phyloP scores from a whole-genome alignment of 768 basidiomycete species.

The Lactarius evosmus region DNA sequence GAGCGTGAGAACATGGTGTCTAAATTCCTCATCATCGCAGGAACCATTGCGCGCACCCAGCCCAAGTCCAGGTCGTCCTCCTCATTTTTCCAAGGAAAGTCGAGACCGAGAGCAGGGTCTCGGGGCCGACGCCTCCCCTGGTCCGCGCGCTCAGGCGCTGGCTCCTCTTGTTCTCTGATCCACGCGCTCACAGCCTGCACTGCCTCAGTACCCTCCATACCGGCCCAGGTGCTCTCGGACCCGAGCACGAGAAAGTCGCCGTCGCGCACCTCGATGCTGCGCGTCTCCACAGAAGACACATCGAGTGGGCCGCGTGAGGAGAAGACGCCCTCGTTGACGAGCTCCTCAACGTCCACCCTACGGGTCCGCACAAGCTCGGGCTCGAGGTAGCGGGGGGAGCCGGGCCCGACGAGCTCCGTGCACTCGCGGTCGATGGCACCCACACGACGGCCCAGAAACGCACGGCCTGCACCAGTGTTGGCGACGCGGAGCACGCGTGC shows the following conservation, averaged over 20 bases:
- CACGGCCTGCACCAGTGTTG: conserved; percentile 2
- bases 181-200: conserved; percentile 12
- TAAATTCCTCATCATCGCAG: conserved; percentile 4
- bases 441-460: conserved; percentile 14
- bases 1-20: neutral
- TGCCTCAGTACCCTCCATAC: conserved; percentile 5
- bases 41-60: conserved; percentile 5
- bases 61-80: neutral
- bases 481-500: conserved; percentile 11
- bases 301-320: neutral
- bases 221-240: neutral
- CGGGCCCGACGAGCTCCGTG: neutral
- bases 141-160: neutral
- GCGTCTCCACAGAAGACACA: neutral
- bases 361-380: neutral
- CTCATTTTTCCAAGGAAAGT: neutral
- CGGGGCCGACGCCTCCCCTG: neutral
- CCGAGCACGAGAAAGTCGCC: conserved; percentile 20
- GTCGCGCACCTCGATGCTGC: conserved; percentile 12
- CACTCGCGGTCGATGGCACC: neutral
- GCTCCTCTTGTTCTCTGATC: conserved; percentile 11
- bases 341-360: conserved; percentile 10
- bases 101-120: neutral
- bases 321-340: neutral
- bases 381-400: neutral